Percentiles rank a stretch among this genome's conserved stretches.
Conservation (phyloP, 2,329 filamentous ascomycete genomes). For the Capronia americana region DNA sequence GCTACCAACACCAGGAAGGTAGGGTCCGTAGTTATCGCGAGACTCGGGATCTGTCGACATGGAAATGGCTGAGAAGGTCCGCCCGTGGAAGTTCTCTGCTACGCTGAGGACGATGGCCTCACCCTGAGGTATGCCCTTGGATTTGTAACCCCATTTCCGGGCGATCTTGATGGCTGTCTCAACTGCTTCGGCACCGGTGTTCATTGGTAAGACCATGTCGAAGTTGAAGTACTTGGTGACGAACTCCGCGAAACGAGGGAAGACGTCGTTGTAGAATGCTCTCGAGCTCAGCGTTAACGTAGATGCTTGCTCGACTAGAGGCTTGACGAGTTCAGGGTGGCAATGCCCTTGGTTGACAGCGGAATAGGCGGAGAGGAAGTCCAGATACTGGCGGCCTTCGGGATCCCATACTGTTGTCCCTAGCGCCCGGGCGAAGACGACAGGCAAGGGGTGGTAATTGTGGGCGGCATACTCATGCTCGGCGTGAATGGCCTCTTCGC, state of each 20-base stretch:
- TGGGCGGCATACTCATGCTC: conserved; percentile 90
- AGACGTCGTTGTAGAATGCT: conserved; percentile 98
- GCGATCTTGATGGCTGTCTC: conserved; percentile 97
- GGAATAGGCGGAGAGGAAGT: conserved; percentile 97
- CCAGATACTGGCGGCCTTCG: conserved; percentile 91
- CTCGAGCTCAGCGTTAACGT: conserved; percentile 90
- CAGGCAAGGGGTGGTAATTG: conserved; percentile 97
- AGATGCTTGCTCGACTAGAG: conserved; percentile 85
- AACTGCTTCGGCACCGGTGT: conserved; percentile 94
- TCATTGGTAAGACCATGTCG: conserved; percentile 98
- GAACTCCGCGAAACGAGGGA: conserved; percentile 93
- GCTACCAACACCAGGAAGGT: conserved; percentile 86
- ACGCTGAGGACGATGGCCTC: conserved; percentile 85
- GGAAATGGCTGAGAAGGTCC: conserved; percentile 94
- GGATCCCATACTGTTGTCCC: conserved; percentile 96
- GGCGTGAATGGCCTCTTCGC: conserved; percentile 75
- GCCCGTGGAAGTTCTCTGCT: conserved; percentile 92
- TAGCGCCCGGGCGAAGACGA: conserved; percentile 86
- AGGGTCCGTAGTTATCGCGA: conserved; percentile 94
- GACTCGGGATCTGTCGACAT: conserved; percentile 96
- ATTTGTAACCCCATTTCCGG: conserved; percentile 97
- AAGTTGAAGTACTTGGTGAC: conserved; percentile 88
- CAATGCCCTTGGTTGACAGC: conserved; percentile 98
- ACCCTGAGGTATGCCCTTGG: conserved; percentile 84
- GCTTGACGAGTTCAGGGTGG: conserved; percentile 92